Conservation (phyloP, 202 grass and related monocot genomes). For the Musa balbisiana region DNA sequence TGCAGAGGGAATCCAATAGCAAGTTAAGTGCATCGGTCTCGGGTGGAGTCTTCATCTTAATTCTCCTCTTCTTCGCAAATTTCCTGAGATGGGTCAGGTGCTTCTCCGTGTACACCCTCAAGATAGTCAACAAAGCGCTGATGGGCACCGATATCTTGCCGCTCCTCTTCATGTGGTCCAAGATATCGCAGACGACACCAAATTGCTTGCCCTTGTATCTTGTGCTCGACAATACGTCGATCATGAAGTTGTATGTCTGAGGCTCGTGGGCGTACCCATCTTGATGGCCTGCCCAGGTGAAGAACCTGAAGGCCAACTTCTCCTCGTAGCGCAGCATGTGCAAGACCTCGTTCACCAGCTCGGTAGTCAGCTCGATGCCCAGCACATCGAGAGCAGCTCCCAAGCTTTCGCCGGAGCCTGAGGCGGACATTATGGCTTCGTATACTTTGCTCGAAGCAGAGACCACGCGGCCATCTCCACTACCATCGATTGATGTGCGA, state of each 20-base stretch:
- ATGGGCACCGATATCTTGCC: conserved; percentile 40
- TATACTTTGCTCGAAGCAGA: conserved; percentile 47
- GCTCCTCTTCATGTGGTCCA: conserved; percentile 85
- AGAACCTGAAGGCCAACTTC: conserved; percentile 76
- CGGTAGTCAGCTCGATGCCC: conserved; percentile 43
- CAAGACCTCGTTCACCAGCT: conserved; percentile 58
- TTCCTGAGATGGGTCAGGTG: conserved; percentile 69
- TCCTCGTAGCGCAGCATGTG: conserved; percentile 79
- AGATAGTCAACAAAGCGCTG: conserved; percentile 44
- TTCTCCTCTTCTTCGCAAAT: conserved; percentile 67
- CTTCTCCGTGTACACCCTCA: conserved; percentile 55
- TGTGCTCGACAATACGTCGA: conserved; percentile 80
- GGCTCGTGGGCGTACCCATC: conserved; percentile 54
- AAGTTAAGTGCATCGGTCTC: conserved; percentile 72
- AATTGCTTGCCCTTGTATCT: conserved; percentile 71
- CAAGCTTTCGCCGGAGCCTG: conserved; percentile 37
- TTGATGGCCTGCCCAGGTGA: conserved; percentile 55
- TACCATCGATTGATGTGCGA: conserved; percentile 11
- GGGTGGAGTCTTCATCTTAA: conserved; percentile 48
- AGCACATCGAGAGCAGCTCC: conserved; percentile 57
- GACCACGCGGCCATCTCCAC: background rate
- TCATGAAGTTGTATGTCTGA: conserved; percentile 53
- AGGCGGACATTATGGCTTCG: conserved; percentile 33
- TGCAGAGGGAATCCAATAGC: conserved; percentile 73
- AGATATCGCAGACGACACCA: conserved; percentile 63